phyloP scores from a whole-genome alignment of 805 yeast genomes.

The Barnettozyma sp. region DNA sequence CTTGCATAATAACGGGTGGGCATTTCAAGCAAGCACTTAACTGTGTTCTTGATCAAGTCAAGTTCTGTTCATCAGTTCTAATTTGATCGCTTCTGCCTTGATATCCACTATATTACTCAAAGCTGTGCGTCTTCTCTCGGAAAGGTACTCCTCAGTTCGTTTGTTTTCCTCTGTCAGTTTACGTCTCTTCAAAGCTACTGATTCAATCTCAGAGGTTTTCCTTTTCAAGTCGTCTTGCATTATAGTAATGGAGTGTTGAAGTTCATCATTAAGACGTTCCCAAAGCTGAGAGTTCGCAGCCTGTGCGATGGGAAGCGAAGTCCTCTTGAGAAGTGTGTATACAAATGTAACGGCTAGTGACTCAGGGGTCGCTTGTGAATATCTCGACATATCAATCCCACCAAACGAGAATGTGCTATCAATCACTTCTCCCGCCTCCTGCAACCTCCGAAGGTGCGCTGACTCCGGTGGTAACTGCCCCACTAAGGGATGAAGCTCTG shows the following conservation, averaged over 20 bases:
- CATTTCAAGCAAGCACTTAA: not conserved
- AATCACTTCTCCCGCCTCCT: not conserved
- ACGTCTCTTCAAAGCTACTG: constrained; percentile 6
- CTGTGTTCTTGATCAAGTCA: not conserved
- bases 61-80: constrained; percentile 1
- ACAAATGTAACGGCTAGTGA: constrained; percentile 1
- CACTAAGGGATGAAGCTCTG: constrained; percentile 4
- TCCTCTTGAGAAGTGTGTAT: constrained; percentile 3
- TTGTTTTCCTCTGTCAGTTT: not conserved
- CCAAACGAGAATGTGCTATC: constrained; percentile 2
- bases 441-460: not conserved
- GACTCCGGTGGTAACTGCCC: no score
- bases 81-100: constrained; percentile 7
- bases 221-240: not conserved
- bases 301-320: constrained; percentile 4
- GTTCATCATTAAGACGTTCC: not conserved
- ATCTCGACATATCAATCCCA: constrained; percentile 6
- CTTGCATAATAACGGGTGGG: no score
- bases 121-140: constrained; percentile 6
- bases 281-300: constrained; percentile 3
- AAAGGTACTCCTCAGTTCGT: constrained; percentile 3
- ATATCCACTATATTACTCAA: constrained; percentile 7
- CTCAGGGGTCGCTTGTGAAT: constrained; percentile 1
- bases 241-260: not conserved
- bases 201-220: constrained; percentile 1